Conservation (phyloP, 2,329 filamentous ascomycete genomes). For the Cladophialophora immunda region DNA sequence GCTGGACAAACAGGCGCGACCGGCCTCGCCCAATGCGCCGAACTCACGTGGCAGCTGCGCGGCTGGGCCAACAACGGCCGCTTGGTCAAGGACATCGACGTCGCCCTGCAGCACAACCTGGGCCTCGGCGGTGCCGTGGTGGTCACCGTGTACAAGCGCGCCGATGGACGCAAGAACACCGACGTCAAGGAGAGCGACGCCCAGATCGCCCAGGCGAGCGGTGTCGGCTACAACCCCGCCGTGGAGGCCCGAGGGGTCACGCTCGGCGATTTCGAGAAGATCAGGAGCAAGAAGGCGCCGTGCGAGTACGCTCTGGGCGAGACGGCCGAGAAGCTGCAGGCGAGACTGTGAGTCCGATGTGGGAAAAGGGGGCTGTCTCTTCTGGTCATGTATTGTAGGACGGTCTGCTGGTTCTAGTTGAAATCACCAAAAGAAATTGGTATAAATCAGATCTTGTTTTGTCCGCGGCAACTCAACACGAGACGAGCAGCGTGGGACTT, state of each 20-base stretch:
- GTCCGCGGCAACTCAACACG: background rate
- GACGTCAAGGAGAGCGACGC: conserved; percentile 68
- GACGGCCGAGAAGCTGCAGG: conserved; percentile 73
- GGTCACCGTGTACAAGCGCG: conserved; percentile 85
- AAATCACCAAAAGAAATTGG: background rate
- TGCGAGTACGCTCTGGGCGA: conserved; percentile 83
- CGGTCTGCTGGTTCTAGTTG: background rate
- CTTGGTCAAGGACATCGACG: conserved; percentile 70
- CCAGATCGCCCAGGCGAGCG: conserved; percentile 70
- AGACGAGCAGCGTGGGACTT: background rate
- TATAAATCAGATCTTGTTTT: too few species aligned
- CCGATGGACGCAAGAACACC: conserved; percentile 70
- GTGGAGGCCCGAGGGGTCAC: conserved; percentile 89
- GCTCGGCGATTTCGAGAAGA: conserved; percentile 72
- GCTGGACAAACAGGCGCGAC: conserved; percentile 63
- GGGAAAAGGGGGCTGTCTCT: background rate
- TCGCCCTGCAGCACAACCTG: conserved; percentile 89
- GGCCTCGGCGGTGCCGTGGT: conserved; percentile 91
- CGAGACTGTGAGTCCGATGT: conserved; percentile 63
- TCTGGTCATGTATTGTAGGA: background rate
- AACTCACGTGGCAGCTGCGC: conserved; percentile 94
- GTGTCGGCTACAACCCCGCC: conserved; percentile 90
- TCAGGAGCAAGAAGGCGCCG: conserved; percentile 73
- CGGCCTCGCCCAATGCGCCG: conserved; percentile 91
- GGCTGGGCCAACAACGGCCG: conserved; percentile 93